Evolutionary conservation across 2,329 filamentous ascomycete genomes (phyloP).

Genomic region (Ceratocystis variospora): DNA sequence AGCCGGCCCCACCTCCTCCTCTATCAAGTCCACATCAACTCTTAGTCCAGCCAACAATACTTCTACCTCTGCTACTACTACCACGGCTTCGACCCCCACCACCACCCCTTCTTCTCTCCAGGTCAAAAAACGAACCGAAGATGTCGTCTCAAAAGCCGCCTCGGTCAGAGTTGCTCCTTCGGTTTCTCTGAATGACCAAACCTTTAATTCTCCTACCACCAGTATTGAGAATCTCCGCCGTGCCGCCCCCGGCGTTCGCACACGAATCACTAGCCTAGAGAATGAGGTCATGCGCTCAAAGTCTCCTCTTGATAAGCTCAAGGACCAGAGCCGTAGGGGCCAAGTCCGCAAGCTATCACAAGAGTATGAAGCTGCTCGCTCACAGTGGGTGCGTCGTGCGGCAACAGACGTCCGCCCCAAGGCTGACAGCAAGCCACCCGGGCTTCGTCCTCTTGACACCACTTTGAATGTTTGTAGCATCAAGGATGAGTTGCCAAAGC

Average conservation of each 20-base stretch:
- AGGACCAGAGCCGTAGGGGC: slow-evolving; percentile 16
- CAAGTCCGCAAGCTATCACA: slow-evolving; percentile 16
- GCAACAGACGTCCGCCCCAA: slow-evolving; percentile 4
- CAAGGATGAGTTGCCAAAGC: neutral
- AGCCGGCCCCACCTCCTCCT: neutral
- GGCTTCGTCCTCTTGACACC: slow-evolving; percentile 11
- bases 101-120: neutral
- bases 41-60: no score
- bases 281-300: slow-evolving; percentile 18
- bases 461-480: slow-evolving; percentile 13
- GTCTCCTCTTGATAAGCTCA: slow-evolving; percentile 19
- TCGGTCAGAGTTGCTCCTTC: slow-evolving; percentile 7
- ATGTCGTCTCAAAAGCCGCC: neutral
- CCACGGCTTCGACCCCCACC: neutral
- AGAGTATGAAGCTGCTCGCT: slow-evolving; percentile 18
- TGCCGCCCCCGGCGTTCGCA: slow-evolving; percentile 17
- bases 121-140: slow-evolving; percentile 3
- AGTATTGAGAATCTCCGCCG: slow-evolving; percentile 18
- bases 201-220: slow-evolving; percentile 15
- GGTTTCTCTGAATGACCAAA: slow-evolving; percentile 2
- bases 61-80: no score
- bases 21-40: neutral
- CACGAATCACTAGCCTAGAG: slow-evolving; percentile 18
- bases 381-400: slow-evolving; percentile 16
- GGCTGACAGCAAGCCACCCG: slow-evolving; percentile 14